phyloP scores from a whole-genome alignment of 225 moss, liverwort and hornwort genomes.

The Asterella californica region DNA sequence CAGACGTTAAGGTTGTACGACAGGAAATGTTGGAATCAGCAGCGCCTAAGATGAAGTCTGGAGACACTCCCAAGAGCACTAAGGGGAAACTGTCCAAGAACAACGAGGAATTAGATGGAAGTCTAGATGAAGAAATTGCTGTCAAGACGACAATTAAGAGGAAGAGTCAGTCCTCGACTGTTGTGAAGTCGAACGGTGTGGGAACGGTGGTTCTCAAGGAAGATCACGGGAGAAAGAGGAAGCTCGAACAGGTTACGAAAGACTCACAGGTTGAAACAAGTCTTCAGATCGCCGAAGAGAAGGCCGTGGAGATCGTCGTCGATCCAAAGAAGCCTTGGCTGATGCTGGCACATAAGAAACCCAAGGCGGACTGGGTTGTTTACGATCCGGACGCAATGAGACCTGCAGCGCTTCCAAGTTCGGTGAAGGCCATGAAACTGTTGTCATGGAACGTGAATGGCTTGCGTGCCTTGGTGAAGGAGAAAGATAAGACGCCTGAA shows the following conservation, averaged over 20 bases:
- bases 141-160: conserved; percentile 21
- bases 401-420: conserved; percentile 38
- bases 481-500: conserved; percentile 59
- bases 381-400: conserved; percentile 81
- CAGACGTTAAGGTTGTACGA: conserved; percentile 18
- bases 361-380: conserved; percentile 57
- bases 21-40: conserved; percentile 1
- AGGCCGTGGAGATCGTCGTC: background rate
- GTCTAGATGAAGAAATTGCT: conserved; percentile 6
- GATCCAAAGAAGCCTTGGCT: conserved; percentile 58
- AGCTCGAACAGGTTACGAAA: conserved; percentile 34
- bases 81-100: conserved; percentile 19
- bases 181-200: background rate
- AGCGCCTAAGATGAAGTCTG: conserved; percentile 9
- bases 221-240: conserved; percentile 21
- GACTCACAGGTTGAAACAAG: background rate
- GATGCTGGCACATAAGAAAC: conserved; percentile 68
- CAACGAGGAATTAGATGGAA: conserved; percentile 14
- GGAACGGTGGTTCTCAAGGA: background rate
- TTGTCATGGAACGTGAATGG: conserved; percentile 99
- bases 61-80: background rate
- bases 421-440: conserved; percentile 57
- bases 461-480: conserved; percentile 76
- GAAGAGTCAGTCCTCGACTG: conserved; percentile 29
- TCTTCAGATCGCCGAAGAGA: background rate